Percentiles rank a stretch among this genome's conserved stretches.
Conservation (phyloP, 2,329 filamentous ascomycete species). For the Paramyrothecium roridum region DNA sequence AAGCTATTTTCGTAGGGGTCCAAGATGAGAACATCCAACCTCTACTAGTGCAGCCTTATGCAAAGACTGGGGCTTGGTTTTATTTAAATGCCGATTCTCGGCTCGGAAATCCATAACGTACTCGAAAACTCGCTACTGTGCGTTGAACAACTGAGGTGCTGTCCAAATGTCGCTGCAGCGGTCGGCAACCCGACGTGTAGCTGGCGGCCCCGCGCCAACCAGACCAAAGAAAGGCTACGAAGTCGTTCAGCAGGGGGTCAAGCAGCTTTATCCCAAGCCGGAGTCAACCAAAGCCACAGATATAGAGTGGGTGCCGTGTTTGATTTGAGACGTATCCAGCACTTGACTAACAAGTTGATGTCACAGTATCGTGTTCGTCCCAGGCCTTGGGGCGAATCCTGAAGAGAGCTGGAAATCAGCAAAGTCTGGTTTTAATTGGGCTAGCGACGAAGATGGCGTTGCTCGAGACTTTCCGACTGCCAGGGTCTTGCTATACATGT, state of each 20-base stretch:
- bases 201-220: conserved; percentile 3
- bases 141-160: neutral
- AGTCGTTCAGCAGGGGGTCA: conserved; percentile 33
- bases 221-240: conserved; percentile 29
- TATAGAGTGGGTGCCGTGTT: conserved; percentile 23
- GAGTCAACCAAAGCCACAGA: conserved; percentile 24
- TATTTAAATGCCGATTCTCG: too few species aligned
- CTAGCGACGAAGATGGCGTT: conserved; percentile 29
- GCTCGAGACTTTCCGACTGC: conserved; percentile 35
- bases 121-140: too few species aligned
- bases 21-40: too few species aligned
- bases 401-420: conserved; percentile 35
- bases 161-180: conserved; percentile 1
- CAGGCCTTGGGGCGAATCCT: conserved; percentile 36
- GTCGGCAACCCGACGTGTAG: conserved; percentile 3
- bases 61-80: too few species aligned
- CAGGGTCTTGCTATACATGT: conserved; percentile 36
- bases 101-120: too few species aligned
- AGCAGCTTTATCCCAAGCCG: conserved; percentile 29
- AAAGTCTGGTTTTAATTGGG: conserved; percentile 36
- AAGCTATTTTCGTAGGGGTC: too few species aligned
- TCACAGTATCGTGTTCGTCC: conserved; percentile 36
- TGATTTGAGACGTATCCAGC: neutral
- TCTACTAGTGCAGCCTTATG: too few species aligned
- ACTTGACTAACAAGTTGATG: too few species aligned